Evolutionary conservation across 305 asterid species (phyloP), one percentile per base, ranked within the genome.

Genomic region (Solanum hybrid): DNA sequence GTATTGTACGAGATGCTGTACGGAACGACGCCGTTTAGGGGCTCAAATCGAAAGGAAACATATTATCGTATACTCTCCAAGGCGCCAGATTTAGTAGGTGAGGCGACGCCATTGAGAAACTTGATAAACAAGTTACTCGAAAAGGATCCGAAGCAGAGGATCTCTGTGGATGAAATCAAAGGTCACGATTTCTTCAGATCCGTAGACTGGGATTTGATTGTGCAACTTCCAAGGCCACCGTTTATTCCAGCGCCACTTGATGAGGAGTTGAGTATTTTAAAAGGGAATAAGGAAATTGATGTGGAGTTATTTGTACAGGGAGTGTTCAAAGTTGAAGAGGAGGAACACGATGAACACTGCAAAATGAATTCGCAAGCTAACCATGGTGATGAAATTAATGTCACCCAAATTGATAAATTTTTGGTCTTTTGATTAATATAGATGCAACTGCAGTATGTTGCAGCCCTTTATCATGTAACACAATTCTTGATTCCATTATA

Each of bases 1-100:
- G 92, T 96, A 94, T 74, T 96, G 22, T 93, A 97, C 92, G 99
- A 97, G 90, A 96, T 97, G 99, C 95, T 96, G 28, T 97, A 97
- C 89, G 98, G 99, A 0, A 86, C 89, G 91, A 97, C 99, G 91
- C 99, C 99, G 91, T 97, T 97, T 61, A 91, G 93, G 14, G 99
- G 98, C 6, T 39, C 90, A 14, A 93, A 94, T 67, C 83, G 98
- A 91, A 96, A 95, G 86, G 99, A 96, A n/a, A 97, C 99, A 34
- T 97, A 93, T 34, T 88, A 90, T 88, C 90, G 96, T 67, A 92
- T 95, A 79, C 37, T 96, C 2, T 84, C 93, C 0, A 92, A 89
- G 46, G 31, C 86, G 67, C 99, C 99, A 67, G 75, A 93, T 51
- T 85, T 97, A 39, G 94, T 94, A 79, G 99, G 99, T 0, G 98